Conservation (phyloP, 306 rosid species). For the Vigna angularis region DNA sequence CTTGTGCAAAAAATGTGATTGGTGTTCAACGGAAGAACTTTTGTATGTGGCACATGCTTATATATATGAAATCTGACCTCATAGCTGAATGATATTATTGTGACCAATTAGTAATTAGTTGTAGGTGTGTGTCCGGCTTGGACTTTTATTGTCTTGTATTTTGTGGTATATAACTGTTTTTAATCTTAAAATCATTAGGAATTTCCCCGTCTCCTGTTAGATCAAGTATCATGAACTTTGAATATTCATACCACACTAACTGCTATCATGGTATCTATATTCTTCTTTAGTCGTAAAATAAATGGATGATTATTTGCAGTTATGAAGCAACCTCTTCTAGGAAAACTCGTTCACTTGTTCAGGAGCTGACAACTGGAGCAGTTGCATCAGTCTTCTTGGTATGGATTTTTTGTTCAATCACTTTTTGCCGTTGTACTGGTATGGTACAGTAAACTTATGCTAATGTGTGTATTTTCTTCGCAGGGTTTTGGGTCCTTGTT, state of each 20-base stretch:
- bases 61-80: conserved; percentile 8
- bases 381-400: conserved; percentile 92
- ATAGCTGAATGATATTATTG: conserved; percentile 8
- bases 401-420: conserved; percentile 18
- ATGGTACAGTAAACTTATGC: conserved; percentile 37
- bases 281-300: background rate
- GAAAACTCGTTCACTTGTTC: conserved; percentile 78
- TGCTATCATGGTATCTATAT: background rate
- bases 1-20: conserved; percentile 14
- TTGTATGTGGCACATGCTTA: background rate
- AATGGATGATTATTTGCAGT: conserved; percentile 54
- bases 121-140: background rate
- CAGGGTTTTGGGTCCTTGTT: conserved; percentile 95
- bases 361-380: conserved; percentile 83
- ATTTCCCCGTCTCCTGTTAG: conserved; percentile 28
- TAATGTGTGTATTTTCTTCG: conserved; percentile 31
- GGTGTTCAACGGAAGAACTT: background rate
- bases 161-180: background rate
- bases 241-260: conserved; percentile 17
- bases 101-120: background rate
- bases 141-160: background rate
- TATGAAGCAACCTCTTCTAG: conserved; percentile 90
- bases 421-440: conserved; percentile 30
- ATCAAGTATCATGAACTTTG: conserved; percentile 32
- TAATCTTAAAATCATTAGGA: conserved; percentile 17